phyloP scores from a whole-genome alignment of 805 yeast genomes.

The Wickerhamiella domercqiae region DNA sequence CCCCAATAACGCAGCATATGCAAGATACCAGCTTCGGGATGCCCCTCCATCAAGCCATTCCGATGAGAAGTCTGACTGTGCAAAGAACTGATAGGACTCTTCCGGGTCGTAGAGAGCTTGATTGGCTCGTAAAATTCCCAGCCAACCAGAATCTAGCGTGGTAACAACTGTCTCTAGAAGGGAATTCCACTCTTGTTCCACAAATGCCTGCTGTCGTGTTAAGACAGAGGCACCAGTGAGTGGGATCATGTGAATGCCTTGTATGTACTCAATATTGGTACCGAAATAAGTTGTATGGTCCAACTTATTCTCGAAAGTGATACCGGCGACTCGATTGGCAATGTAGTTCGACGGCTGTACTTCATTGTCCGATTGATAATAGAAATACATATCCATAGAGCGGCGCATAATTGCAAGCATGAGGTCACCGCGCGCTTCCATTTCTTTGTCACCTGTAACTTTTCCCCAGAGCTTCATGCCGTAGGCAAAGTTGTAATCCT shows the following conservation, averaged over 20 bases:
- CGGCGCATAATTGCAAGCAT: slow-evolving; percentile 41
- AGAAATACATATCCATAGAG: slow-evolving; percentile 42
- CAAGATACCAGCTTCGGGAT: slow-evolving; percentile 72
- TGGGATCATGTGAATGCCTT: slow-evolving; percentile 71
- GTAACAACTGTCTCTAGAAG: slow-evolving; percentile 33
- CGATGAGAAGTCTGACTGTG: slow-evolving; percentile 37
- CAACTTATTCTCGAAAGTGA: slow-evolving; percentile 54
- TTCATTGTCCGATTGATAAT: slow-evolving; percentile 33
- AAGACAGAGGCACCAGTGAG: slow-evolving; percentile 45
- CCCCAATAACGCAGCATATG: slow-evolving; percentile 39
- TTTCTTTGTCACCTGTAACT: slow-evolving; percentile 35
- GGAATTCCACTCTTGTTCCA: slow-evolving; percentile 44
- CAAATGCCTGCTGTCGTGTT: slow-evolving; percentile 36
- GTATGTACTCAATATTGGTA: slow-evolving; percentile 42
- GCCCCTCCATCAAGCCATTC: slow-evolving; percentile 66
- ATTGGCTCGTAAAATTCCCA: slow-evolving; percentile 55
- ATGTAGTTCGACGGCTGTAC: slow-evolving; percentile 37
- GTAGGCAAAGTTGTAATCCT: slow-evolving; percentile 54
- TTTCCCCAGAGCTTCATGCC: slow-evolving; percentile 58
- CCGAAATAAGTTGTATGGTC: slow-evolving; percentile 67
- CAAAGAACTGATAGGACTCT: slow-evolving; percentile 46
- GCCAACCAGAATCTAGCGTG: slow-evolving; percentile 38
- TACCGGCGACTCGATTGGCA: slow-evolving; percentile 51
- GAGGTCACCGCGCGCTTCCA: slow-evolving; percentile 42
- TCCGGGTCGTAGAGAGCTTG: slow-evolving; percentile 59